Base-by-base conservation (phyloP, 2,329 filamentous ascomycete species). In the Coleophoma eucalyptorum region DNA sequence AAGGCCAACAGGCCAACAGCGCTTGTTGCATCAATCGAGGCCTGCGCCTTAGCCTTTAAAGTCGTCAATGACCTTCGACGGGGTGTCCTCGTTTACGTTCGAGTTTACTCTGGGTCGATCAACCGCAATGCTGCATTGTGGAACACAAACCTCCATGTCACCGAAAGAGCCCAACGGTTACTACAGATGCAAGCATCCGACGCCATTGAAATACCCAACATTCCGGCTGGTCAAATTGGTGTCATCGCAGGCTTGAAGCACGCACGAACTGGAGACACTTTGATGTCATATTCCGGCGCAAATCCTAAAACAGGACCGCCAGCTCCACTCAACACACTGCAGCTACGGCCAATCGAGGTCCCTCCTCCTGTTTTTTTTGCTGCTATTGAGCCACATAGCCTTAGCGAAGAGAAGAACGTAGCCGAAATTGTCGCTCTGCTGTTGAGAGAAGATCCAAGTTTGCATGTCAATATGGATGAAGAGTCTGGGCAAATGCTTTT, bases 361-460 rank as follows among this genome's bases (percentile, higher is more conserved):
- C 93, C 94, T 1, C 91, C 94, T 0, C 91, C 94, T 0, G 94
- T 99, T 0, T 96, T 97, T 64, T 99, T 97, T 67, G 86, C 95
- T n/a, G 90, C 92, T 53, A 85, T 97, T 26, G 93, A 97, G 57
- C 90, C 84, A 16, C 72, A 90, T 58, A 86, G 89, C 60, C 73
- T 89, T 32, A 80, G 86, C 32, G 90, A 92, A 58, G 88, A 91
- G 60, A 92, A 91, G 60, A 81, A 86, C 52, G 81, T 99, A 5
- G 82, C 89, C 50, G 82, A 87, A 5, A 86, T 87, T 1, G 74
- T 99, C 5, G 80, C 83, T 5, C 81, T 94, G 45, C 79, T 96
- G 5, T 81, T 96, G 0, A 79, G 94, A 59, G 94, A 99, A 72
- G 94, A 99, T 62, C 94, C 94, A 0, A 97, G 91, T 67, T 74